phyloP scores from a whole-genome alignment of 202 grass and related monocot genomes.

The Setaria italica region DNA sequence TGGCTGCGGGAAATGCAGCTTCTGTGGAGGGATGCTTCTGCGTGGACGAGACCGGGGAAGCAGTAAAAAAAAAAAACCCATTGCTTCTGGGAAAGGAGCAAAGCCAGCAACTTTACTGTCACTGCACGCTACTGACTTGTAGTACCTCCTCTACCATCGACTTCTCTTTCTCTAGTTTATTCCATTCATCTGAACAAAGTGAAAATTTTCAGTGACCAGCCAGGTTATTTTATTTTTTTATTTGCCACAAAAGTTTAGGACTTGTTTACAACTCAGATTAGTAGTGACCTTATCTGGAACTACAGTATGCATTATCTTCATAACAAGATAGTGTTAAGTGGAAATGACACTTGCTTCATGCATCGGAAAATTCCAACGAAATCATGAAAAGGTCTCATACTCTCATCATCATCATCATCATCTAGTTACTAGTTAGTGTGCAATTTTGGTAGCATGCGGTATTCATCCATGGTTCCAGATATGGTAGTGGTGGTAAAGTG shows the following conservation, averaged over 20 bases:
- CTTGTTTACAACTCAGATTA: background rate
- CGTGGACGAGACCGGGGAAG: background rate
- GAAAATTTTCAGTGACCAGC: background rate
- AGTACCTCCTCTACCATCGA: background rate
- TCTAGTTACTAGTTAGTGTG: background rate
- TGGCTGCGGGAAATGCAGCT: constrained; percentile 28
- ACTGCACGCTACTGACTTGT: constrained; percentile 11
- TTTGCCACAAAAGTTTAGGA: background rate
- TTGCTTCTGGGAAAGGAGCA: constrained; percentile 42
- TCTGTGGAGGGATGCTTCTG: constrained; percentile 7
- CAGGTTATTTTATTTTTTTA: background rate
- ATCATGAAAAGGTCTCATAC: background rate
- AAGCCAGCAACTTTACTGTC: constrained; percentile 28
- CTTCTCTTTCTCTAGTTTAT: background rate
- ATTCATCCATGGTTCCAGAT: background rate
- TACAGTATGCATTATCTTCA: background rate
- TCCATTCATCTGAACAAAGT: background rate
- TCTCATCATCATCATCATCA: background rate
- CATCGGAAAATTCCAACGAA: background rate
- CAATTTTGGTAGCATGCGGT: background rate
- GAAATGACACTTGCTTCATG: too few species aligned
- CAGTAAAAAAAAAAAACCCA: constrained; percentile 1
- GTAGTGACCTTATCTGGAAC: too few species aligned
- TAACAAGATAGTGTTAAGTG: background rate
- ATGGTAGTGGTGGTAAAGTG: background rate